Conservation (phyloP, 2,329 filamentous ascomycete genomes). For the Venturia aucupariae region DNA sequence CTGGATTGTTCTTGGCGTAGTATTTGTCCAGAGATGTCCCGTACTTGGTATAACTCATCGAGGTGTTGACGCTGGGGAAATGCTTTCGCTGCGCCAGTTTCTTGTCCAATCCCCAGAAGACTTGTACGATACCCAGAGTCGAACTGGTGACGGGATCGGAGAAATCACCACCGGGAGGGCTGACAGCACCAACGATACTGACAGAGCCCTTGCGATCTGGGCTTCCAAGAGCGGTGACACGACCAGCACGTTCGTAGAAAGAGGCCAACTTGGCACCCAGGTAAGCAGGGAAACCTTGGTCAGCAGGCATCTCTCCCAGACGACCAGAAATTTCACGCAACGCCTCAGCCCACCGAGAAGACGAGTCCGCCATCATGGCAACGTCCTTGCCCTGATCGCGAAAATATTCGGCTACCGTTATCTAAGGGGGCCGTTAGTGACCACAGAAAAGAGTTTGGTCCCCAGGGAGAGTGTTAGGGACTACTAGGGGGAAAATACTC, state of each 20-base stretch:
- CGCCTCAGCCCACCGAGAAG: conserved; percentile 96
- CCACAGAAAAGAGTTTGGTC: too few relatives aligned
- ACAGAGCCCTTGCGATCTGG: conserved; percentile 85
- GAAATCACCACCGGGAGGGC: conserved; percentile 96
- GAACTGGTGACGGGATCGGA: conserved; percentile 93
- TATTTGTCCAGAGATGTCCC: conserved; percentile 78
- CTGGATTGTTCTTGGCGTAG: conserved; percentile 88
- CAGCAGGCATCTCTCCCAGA: conserved; percentile 98
- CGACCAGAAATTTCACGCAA: conserved; percentile 97
- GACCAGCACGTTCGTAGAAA: conserved; percentile 97
- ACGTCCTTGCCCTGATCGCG: conserved; percentile 94
- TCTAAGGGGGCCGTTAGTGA: too few relatives aligned
- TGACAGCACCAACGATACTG: conserved; percentile 95
- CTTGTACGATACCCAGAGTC: conserved; percentile 94
- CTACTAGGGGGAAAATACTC: too few relatives aligned
- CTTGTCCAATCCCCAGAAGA: conserved; percentile 99
- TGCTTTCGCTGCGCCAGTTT: conserved; percentile 98
- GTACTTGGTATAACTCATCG: conserved; percentile 94
- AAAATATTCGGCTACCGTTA: conserved; percentile 94
- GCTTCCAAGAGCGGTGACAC: conserved; percentile 74
- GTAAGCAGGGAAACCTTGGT: conserved; percentile 98
- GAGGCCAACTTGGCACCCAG: conserved; percentile 92
- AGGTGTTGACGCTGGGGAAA: conserved; percentile 97
- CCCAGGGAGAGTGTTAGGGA: too few relatives aligned
- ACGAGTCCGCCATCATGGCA: conserved; percentile 99